These are phyloP conservation scores for Phylloporus sp. DNA, from an alignment of 768 basidiomycete species.

Conservation along the genomic window DNA sequence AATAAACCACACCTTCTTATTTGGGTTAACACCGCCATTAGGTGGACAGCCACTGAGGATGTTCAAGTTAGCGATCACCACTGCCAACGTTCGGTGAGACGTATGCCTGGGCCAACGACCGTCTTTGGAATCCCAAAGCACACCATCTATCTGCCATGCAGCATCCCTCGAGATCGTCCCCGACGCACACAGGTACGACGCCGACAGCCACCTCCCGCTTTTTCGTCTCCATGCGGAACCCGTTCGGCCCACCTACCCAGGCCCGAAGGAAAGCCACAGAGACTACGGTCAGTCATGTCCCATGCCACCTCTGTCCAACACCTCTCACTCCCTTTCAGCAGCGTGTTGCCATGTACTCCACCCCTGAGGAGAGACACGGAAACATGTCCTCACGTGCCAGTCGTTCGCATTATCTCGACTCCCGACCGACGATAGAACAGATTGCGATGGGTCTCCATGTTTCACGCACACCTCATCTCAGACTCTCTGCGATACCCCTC, in stretches of 20 bases:
- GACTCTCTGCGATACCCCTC: conserved; percentile 31
- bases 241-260: conserved; percentile 20
- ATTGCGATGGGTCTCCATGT: conserved; percentile 80
- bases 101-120: conserved; percentile 9
- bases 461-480: conserved; percentile 71
- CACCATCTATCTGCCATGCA: conserved; percentile 4
- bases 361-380: conserved; percentile 37
- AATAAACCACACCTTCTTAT: conserved; percentile 25
- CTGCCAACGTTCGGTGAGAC: not conserved
- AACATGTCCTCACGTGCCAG: conserved; percentile 32
- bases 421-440: conserved; percentile 67
- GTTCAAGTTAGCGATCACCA: not conserved
- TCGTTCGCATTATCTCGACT: conserved; percentile 37
- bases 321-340: conserved; percentile 20
- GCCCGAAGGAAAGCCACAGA: conserved; percentile 20
- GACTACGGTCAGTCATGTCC: conserved; percentile 14
- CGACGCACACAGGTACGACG: conserved; percentile 10
- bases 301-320: not conserved
- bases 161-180: conserved; percentile 14
- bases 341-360: conserved; percentile 39
- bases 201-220: conserved; percentile 26
- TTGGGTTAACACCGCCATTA: conserved; percentile 6
- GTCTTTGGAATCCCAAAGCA: not conserved
- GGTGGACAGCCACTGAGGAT: not conserved
- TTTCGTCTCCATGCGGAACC: conserved; percentile 29